Conservation (phyloP, 371 early-diverging fungal genomes). For the Rhizopus microsporus region DNA sequence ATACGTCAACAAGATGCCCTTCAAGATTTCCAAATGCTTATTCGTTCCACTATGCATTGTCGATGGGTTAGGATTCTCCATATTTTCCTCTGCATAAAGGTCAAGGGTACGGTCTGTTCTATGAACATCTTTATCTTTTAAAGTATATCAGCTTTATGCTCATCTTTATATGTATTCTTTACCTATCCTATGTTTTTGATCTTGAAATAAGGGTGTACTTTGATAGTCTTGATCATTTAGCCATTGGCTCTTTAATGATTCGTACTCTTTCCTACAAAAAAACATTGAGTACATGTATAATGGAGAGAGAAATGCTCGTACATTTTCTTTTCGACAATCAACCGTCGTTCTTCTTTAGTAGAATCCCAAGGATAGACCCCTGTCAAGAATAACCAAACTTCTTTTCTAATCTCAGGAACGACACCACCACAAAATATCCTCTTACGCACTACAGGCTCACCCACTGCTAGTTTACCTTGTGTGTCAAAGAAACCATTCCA, state of each 20-base stretch:
- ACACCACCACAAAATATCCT: constrained; percentile 79
- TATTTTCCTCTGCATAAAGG: constrained; percentile 71
- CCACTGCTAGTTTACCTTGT: constrained; percentile 56
- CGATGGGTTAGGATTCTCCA: constrained; percentile 59
- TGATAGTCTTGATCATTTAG: constrained; percentile 53
- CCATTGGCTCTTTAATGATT: constrained; percentile 75
- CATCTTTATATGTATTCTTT: constrained; percentile 9
- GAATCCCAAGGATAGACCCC: constrained; percentile 86
- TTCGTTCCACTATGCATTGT: constrained; percentile 55
- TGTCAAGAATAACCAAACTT: constrained; percentile 89
- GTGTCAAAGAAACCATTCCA: constrained; percentile 77
- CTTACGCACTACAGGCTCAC: constrained; percentile 55
- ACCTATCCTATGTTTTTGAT: constrained; percentile 85
- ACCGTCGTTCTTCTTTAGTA: constrained; percentile 68
- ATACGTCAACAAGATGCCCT: constrained; percentile 86
- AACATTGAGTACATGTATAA: not conserved
- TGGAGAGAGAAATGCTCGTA: constrained; percentile 22
- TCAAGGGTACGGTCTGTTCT: constrained; percentile 87
- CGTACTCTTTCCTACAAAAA: constrained; percentile 61
- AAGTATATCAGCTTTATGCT: not conserved
- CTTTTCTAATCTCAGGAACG: constrained; percentile 76
- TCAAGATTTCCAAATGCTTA: constrained; percentile 72
- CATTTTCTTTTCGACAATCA: constrained; percentile 53
- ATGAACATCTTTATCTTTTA: constrained; percentile 87
- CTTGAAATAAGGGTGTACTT: constrained; percentile 61